A percentile compares a stretch with the other conserved stretches of the same genome.
Evolutionary conservation across 495 filamentous ascomycete genomes (phyloP).

Genomic region (Choiromyces venosus): DNA sequence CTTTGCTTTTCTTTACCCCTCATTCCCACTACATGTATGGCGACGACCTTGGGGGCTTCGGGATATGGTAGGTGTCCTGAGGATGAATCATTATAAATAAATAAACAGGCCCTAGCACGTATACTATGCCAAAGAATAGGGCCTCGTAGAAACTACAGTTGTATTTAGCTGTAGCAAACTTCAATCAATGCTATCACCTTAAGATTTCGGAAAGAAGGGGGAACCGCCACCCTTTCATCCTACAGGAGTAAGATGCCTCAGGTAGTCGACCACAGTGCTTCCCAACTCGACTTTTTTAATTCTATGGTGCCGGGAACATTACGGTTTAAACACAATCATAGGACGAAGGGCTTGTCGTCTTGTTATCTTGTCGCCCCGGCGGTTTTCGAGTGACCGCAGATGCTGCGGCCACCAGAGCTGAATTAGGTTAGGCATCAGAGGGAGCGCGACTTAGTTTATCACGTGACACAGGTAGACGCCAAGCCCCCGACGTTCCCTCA

Average conservation of each 20-base stretch:
- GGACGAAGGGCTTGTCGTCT: not conserved
- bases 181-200: not conserved
- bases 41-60: not conserved
- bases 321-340: not conserved
- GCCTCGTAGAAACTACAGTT: too few relatives aligned
- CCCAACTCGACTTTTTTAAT: not conserved
- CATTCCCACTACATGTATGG: not conserved
- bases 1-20: not conserved
- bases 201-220: not conserved
- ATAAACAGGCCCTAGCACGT: not conserved
- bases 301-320: not conserved
- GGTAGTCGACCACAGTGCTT: not conserved
- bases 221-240: not conserved
- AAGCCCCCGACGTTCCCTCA: conserved; percentile 22
- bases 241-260: not conserved
- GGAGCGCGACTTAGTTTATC: not conserved
- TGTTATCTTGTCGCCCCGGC: not conserved
- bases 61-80: not conserved
- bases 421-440: not conserved
- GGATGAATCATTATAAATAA: conserved; percentile 1
- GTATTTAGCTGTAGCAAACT: too few relatives aligned
- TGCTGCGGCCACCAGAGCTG: not conserved
- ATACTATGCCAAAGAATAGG: too few relatives aligned
- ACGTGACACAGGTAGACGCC: conserved; percentile 23
- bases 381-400: not conserved